phyloP scores from a whole-genome alignment of 2,329 filamentous ascomycete genomes.

The Monosporascus sp. region DNA sequence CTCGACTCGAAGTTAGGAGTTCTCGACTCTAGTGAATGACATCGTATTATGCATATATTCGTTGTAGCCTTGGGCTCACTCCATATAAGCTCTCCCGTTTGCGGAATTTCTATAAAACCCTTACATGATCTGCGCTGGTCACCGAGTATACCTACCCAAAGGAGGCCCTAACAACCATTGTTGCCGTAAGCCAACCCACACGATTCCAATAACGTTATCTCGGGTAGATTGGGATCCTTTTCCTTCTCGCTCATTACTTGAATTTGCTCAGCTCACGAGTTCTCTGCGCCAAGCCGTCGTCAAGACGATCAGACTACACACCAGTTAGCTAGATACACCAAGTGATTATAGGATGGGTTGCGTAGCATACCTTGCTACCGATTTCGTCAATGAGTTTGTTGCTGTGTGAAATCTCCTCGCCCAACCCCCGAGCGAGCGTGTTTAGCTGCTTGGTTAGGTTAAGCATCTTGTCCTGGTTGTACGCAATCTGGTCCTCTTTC shows the following conservation, averaged over 20 bases:
- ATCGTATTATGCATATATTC: background rate
- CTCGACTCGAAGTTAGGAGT: too few relatives aligned
- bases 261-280: background rate
- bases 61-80: background rate
- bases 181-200: background rate
- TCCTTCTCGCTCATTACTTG: background rate
- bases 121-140: background rate
- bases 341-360: constrained; percentile 13
- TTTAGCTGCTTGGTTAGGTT: constrained; percentile 67
- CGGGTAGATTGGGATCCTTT: background rate
- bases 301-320: constrained; percentile 70
- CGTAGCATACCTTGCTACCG: constrained; percentile 62
- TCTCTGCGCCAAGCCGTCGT: constrained; percentile 42
- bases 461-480: constrained; percentile 63
- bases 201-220: background rate
- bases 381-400: constrained; percentile 73
- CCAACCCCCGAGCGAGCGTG: constrained; percentile 66
- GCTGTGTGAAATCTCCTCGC: constrained; percentile 68
- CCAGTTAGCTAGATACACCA: constrained; percentile 4
- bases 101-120: background rate
- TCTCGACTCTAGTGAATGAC: background rate
- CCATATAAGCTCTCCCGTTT: background rate
- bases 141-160: background rate
- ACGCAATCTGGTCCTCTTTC: constrained; percentile 58
- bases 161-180: background rate